phyloP scores from a whole-genome alignment of 2,329 filamentous ascomycete genomes.

The Ophiostoma quercus region DNA sequence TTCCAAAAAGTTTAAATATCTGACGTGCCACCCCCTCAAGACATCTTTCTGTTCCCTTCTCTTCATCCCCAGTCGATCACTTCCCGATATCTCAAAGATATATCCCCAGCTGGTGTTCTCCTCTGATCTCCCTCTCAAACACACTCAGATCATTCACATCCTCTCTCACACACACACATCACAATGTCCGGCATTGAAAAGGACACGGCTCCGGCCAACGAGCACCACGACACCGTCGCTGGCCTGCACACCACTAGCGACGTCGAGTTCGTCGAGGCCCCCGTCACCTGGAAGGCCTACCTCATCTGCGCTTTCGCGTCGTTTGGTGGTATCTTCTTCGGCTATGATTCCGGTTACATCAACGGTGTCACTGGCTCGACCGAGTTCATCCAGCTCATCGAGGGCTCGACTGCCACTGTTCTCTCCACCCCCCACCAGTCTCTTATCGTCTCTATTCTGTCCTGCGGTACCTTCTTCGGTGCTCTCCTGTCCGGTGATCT shows the following conservation, averaged over 20 bases:
- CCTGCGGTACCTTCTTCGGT: conserved; percentile 72
- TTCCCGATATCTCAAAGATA: conserved; percentile 17
- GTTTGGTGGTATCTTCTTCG: conserved; percentile 71
- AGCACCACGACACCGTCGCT: conserved; percentile 19
- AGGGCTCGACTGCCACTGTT: conserved; percentile 36
- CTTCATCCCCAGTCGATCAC: conserved; percentile 18
- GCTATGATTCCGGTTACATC: conserved; percentile 74
- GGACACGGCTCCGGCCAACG: conserved; percentile 15
- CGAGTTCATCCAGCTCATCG: conserved; percentile 50
- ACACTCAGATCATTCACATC: background rate
- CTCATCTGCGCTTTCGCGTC: conserved; percentile 65
- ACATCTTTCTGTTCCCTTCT: conserved; percentile 4
- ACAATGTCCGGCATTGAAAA: conserved; percentile 26
- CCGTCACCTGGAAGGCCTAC: conserved; percentile 64
- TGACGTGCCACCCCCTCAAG: conserved; percentile 19
- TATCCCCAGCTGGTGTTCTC: conserved; percentile 13
- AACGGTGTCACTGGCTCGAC: conserved; percentile 54
- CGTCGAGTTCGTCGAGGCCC: conserved; percentile 59
- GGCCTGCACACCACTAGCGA: conserved; percentile 39
- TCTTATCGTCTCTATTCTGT: conserved; percentile 70
- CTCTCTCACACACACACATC: background rate
- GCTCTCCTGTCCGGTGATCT: conserved; percentile 72
- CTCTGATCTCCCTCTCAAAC: conserved; percentile 6
- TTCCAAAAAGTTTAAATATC: conserved; percentile 23
- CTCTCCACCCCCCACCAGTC: conserved; percentile 45